Base-by-base conservation (phyloP, 768 basidiomycete species). In the Hygrophorus russula region DNA sequence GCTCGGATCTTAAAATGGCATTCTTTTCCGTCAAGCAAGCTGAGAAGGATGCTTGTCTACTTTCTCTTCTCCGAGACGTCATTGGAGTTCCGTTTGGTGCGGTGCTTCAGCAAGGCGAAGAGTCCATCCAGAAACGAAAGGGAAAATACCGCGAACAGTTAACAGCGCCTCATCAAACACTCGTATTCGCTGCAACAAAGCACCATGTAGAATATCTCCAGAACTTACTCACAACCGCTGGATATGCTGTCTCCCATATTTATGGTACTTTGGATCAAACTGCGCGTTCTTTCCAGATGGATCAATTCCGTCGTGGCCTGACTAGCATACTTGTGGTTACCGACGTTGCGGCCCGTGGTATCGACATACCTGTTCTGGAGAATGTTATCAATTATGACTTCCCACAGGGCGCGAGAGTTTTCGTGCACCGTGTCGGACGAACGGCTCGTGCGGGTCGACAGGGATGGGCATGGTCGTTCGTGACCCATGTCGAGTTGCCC, bases 381-480 rank as follows among this genome's bases (percentile, higher is more conserved):
- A 88, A 98, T 56, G 96, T 99, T 28, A 70, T 99, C 59, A 99
- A 99, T 60, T 99, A 93, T 60, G 96, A 99, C 54, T 97, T 99
- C 52, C 96, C 96, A 0, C 84, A 90, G 46, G 90, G 93, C 17
- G 79, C 91, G 1, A 70, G 93, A 45, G 80, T 96, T 9, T 99
- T 97, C 51, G 81, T 99, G 0, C 96, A 99, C 61, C 86, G 96
- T 46, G 94, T 98, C 17, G 96, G 96, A 36, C 78, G 96, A 46
- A 97, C 96, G 4, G 96, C 96, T 5, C 76, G 96, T 55, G 94
- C 94, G 1, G 96, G 96, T 11, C 72, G 92, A 43, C 82, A 80
- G 56, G 96, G 96, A 27, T 91, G 90, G 84, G 94, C 94, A 1
- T 97, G 90, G 88, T 91, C 88, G 2, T 89, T 99, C 56, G 71